Evolutionary conservation across 2,329 filamentous ascomycete species (phyloP), one percentile per base, ranked within the genome.

Genomic region (Arthrobotrys musiformis): DNA sequence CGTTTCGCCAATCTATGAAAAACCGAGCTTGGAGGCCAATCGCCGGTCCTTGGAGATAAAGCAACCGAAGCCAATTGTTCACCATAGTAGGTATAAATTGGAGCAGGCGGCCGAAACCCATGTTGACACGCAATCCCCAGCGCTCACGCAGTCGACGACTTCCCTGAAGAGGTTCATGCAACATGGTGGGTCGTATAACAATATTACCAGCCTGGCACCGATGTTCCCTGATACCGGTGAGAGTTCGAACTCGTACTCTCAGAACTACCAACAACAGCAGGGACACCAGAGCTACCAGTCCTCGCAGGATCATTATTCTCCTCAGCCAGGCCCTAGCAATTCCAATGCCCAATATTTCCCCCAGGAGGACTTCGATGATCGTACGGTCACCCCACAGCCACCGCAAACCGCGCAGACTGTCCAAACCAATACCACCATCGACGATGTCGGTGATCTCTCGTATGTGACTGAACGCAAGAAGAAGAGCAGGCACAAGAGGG

Each of bases 11-110:
- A 77, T 66, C 44, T 79, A 79, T 40, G 80, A 81, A 56, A 80
- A 80, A 13, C 80, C 80, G 28, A 80, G 80, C 48, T 79, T 80
- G 48, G 79, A 81, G n/a, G 79, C 80, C n/a, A 81, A 81, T 63
- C 79, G 80, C 54, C 78, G 79, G 48, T 81, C 80, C 26, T 70
- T 81, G n/a, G 80, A 81, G 19, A 79, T 81, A 46, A 80, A 80
- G 61, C 79, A 81, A 33, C 80, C 80, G 17, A 79, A 80, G 35
- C 80, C 80, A 24, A 79, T 79, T 42, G 58, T 78, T 26, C 80
- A 81, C 52, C 60, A 56, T 33, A 40, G 54, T 40, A 17, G 54
- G 33, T 58, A 58, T 17, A 48, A 79, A n/a, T 64, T 81, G 26
- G 80, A 81, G 62, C 74, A 78, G 28, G 74, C 74, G 2, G 74